phyloP scores from a whole-genome alignment of 2,329 filamentous ascomycete genomes.

The Rhynchosporium agropyri region DNA sequence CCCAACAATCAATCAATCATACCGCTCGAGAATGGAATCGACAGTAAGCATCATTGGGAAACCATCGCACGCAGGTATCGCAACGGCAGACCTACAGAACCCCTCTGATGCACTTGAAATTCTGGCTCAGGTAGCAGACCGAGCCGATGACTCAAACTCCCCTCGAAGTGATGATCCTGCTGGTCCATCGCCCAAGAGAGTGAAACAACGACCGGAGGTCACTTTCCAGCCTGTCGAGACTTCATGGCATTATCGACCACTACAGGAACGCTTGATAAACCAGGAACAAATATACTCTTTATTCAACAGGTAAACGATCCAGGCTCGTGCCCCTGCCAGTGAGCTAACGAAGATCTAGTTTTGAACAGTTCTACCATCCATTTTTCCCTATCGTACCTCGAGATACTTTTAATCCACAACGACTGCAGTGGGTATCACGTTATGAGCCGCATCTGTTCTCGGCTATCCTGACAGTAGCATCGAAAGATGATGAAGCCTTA shows the following conservation, averaged over 20 bases:
- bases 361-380: constrained; percentile 57
- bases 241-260: constrained; percentile 37
- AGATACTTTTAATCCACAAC: constrained; percentile 54
- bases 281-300: constrained; percentile 37
- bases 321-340: not conserved
- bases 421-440: constrained; percentile 51
- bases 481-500: constrained; percentile 67
- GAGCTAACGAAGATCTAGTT: constrained; percentile 28
- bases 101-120: constrained; percentile 42
- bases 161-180: constrained; percentile 31
- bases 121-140: constrained; percentile 40
- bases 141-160: constrained; percentile 39
- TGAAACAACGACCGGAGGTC: constrained; percentile 20
- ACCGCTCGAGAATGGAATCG: constrained; percentile 28
- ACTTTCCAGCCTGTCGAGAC: constrained; percentile 31
- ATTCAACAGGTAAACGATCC: constrained; percentile 34
- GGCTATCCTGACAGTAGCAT: constrained; percentile 70
- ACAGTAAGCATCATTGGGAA: constrained; percentile 29
- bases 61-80: constrained; percentile 37
- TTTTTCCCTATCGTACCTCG: constrained; percentile 70
- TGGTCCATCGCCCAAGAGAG: constrained; percentile 21
- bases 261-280: constrained; percentile 37
- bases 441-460: constrained; percentile 70
- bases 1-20: constrained; percentile 26
- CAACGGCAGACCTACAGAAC: constrained; percentile 41